These are phyloP conservation scores for Clohesyomyces aquaticus DNA, from an alignment of 495 filamentous ascomycete species.

Conservation along the genomic window DNA sequence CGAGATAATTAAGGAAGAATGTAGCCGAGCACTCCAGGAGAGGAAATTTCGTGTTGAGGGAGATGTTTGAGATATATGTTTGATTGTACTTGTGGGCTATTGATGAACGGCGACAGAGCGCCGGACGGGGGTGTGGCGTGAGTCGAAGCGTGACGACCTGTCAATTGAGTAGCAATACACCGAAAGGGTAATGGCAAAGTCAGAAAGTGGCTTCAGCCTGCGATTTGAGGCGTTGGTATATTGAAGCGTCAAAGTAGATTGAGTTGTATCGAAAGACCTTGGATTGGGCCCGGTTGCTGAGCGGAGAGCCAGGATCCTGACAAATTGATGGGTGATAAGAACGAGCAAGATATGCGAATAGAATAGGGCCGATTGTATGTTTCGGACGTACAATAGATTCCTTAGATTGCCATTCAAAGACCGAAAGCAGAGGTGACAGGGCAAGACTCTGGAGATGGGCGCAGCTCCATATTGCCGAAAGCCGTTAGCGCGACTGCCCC, in stretches of 20 bases:
- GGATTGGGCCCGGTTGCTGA: slow-evolving; percentile 9
- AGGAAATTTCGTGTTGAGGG: neutral
- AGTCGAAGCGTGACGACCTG: neutral
- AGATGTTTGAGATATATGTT: neutral
- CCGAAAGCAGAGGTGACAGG: neutral
- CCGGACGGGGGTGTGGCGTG: slow-evolving; percentile 9
- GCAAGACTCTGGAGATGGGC: slow-evolving; percentile 4
- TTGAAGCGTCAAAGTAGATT: slow-evolving; percentile 23
- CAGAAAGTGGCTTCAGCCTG: slow-evolving; percentile 2
- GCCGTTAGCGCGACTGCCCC: neutral
- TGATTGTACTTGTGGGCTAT: slow-evolving; percentile 12
- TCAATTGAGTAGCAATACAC: slow-evolving; percentile 24
- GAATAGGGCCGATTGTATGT: neutral
- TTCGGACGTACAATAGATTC: slow-evolving; percentile 7
- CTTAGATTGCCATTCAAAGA: slow-evolving; percentile 17
- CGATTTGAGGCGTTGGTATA: slow-evolving; percentile 14
- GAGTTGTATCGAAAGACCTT: slow-evolving; percentile 5
- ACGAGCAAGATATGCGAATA: slow-evolving; percentile 1
- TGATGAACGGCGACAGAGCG: slow-evolving; percentile 1
- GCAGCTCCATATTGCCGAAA: neutral
- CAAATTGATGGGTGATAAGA: slow-evolving; percentile 5
- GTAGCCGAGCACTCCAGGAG: neutral
- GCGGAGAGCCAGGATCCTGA: slow-evolving; percentile 4
- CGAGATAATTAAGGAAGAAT: neutral
- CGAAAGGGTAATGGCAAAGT: neutral